phyloP scores from a whole-genome alignment of 1,284 basidiomycete genomes.

The Ganoderma lucidum region DNA sequence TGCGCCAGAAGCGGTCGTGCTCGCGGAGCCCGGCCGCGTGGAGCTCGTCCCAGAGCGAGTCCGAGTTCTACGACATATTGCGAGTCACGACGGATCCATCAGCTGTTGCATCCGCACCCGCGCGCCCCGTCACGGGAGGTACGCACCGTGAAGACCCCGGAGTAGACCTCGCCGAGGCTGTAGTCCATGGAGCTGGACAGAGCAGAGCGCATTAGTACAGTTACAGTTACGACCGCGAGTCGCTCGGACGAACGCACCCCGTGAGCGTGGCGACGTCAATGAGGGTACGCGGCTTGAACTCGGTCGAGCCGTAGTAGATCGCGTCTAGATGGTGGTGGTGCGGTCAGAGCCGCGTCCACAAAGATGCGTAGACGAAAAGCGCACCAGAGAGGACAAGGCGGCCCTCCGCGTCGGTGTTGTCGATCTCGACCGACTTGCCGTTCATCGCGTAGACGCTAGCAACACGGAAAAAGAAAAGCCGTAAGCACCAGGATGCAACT shows the following conservation, averaged over 20 bases:
- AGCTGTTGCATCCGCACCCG: too few relatives aligned
- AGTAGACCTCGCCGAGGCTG: conserved; percentile 78
- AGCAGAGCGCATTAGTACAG: background rate
- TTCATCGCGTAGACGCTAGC: conserved; percentile 86
- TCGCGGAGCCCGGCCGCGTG: conserved; percentile 76
- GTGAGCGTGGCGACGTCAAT: conserved; percentile 88
- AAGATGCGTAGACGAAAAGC: conserved; percentile 19
- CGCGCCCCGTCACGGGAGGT: background rate
- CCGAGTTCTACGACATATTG: conserved; percentile 59
- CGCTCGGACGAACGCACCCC: conserved; percentile 51
- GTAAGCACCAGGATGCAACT: background rate
- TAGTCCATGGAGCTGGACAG: conserved; percentile 65
- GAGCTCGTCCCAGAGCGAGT: conserved; percentile 79
- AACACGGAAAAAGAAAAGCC: background rate
- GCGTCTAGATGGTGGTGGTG: conserved; percentile 59
- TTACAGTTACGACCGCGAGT: too few relatives aligned
- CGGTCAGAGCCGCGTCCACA: background rate
- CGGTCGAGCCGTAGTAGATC: conserved; percentile 83
- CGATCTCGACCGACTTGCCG: conserved; percentile 87
- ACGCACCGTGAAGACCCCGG: conserved; percentile 83
- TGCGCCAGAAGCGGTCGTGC: conserved; percentile 85
- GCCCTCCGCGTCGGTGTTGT: conserved; percentile 92
- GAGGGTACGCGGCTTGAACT: conserved; percentile 83
- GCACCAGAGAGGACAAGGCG: conserved; percentile 78
- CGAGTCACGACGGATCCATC: too few relatives aligned